Evolutionary conservation across 78 protist species (phyloP).

Genomic region (Bigelowiella natans): DNA sequence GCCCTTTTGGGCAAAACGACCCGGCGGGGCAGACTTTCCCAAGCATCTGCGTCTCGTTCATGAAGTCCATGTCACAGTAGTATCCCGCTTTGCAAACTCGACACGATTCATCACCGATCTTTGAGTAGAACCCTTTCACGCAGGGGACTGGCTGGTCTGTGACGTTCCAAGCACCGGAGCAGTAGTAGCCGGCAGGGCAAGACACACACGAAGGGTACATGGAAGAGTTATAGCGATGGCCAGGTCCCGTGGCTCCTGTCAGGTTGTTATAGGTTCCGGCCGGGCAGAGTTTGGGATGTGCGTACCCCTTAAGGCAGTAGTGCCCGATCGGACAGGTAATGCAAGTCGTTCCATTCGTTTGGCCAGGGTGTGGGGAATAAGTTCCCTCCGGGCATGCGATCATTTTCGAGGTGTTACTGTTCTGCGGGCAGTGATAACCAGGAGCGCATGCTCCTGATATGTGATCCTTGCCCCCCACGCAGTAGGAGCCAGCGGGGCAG

Average conservation of each 20-base stretch:
- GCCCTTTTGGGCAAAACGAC: too few relatives aligned
- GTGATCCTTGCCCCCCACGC: neutral
- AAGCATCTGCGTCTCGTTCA: neutral
- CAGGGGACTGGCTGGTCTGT: too few relatives aligned
- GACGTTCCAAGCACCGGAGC: too few relatives aligned
- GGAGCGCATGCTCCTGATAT: neutral
- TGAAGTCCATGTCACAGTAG: neutral
- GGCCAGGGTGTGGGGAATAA: neutral
- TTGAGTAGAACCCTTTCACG: too few relatives aligned
- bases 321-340: neutral
- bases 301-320: neutral
- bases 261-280: neutral
- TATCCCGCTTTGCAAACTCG: too few relatives aligned
- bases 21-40: too few relatives aligned
- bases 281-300: neutral
- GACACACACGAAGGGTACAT: too few relatives aligned
- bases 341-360: neutral
- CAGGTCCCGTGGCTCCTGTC: neutral
- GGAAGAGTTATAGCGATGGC: too few relatives aligned
- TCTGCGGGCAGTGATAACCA: neutral
- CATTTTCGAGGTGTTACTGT: neutral
- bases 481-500: neutral
- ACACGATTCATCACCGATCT: too few relatives aligned
- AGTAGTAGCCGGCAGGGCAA: too few relatives aligned
- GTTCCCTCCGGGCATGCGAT: slow-evolving; percentile 34